Evolutionary conservation across 2,329 filamentous ascomycete genomes (phyloP).

Genomic region (Xylaria sp.): DNA sequence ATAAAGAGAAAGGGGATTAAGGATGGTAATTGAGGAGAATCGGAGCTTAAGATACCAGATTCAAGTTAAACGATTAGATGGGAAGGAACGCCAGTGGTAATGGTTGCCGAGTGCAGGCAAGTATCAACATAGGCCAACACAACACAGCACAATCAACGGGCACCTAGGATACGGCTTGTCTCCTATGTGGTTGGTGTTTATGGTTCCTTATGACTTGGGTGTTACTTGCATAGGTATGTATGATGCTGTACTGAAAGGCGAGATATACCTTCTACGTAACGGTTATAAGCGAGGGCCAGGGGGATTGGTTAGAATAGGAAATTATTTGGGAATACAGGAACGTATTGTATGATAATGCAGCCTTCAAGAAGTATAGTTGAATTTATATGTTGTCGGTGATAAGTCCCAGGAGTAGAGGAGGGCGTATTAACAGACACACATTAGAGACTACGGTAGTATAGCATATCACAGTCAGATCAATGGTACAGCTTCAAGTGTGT

Average conservation of each 20-base stretch:
- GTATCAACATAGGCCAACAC: constrained; percentile 1
- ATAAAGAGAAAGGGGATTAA: too few species aligned
- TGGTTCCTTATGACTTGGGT: neutral
- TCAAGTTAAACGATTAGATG: neutral
- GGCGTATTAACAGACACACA: neutral
- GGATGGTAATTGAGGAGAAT: too few species aligned
- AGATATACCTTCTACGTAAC: neutral
- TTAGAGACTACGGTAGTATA: neutral
- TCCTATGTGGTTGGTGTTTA: neutral
- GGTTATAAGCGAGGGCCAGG: neutral
- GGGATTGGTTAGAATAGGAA: neutral
- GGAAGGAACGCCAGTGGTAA: neutral
- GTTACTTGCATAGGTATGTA: neutral
- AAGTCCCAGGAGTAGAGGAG: neutral
- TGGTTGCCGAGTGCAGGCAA: neutral
- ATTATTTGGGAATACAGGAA: too few species aligned
- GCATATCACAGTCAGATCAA: neutral
- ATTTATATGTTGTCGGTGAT: neutral
- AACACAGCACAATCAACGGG: too few species aligned
- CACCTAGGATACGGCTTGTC: neutral
- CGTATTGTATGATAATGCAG: too few species aligned
- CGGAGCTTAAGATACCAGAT: neutral
- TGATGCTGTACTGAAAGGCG: too few species aligned
- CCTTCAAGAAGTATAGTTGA: neutral
- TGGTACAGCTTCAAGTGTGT: constrained; percentile 10